Evolutionary conservation across 2,329 filamentous ascomycete species (phyloP).

Genomic region (Beauveria rudraprayagi): DNA sequence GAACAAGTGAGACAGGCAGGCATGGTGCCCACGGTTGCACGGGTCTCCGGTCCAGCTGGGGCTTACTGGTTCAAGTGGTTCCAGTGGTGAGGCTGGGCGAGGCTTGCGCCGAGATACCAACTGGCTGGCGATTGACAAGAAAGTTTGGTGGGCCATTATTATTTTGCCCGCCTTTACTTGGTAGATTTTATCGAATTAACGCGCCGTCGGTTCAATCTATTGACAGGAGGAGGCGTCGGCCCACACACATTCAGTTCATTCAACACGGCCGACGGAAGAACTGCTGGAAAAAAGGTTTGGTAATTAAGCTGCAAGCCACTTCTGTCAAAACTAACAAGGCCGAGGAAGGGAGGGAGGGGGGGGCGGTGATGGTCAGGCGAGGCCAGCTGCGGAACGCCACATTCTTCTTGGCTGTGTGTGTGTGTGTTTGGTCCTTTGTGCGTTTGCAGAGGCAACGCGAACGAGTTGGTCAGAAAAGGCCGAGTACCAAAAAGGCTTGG

Average conservation of each 20-base stretch:
- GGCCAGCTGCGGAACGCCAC: slow-evolving; percentile 6
- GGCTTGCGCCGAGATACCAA: neutral
- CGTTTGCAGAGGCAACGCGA: neutral
- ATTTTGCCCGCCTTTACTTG: too few species aligned
- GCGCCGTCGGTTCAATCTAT: too few species aligned
- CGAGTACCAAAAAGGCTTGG: too few species aligned
- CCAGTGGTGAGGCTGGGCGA: slow-evolving; percentile 1
- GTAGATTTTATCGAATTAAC: too few species aligned
- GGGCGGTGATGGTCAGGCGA: neutral
- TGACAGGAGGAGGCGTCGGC: too few species aligned
- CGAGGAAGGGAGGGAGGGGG: neutral
- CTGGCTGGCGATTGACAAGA: too few species aligned
- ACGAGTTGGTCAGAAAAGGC: neutral
- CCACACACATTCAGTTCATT: too few species aligned
- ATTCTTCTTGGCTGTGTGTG: neutral
- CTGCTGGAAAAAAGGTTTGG: too few species aligned
- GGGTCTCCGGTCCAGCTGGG: neutral
- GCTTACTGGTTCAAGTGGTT: neutral
- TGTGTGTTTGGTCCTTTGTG: neutral
- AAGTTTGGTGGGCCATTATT: too few species aligned
- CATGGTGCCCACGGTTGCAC: neutral
- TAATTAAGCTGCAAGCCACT: neutral
- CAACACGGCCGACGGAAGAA: too few species aligned
- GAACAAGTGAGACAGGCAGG: neutral
- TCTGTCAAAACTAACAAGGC: neutral